Evolutionary conservation across 495 filamentous ascomycete species (phyloP), one percentile per base, ranked within the genome.

Genomic region (Cryomyces minteri): DNA sequence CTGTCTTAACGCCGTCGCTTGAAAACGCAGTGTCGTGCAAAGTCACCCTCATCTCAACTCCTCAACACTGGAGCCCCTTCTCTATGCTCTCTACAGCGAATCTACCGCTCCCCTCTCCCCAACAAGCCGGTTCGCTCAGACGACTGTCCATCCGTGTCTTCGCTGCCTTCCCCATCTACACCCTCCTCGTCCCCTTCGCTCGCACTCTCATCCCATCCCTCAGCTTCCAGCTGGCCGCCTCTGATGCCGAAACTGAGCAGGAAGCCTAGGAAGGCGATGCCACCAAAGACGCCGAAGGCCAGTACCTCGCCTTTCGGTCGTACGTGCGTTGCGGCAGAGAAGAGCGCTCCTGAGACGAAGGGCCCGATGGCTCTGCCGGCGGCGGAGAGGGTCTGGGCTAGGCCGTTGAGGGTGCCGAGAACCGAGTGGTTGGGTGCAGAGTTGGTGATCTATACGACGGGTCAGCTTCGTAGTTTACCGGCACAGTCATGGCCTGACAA

Each of bases 301-400:
- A 94, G 60, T 5, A 71, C 75, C 63, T 94, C 88, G n/a, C 88
- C 88, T 52, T 84, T 88, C 1, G 77, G 79, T 11, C 69, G 60
- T 32, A 93, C 67, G 29, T 71, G 65, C 0, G 74, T 76, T 0
- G 80, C 74, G 0, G 83, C 60, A 0, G 84, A 79, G 58, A 92
- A 96, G 0, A 98, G 63, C 3, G 76, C 74, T 1, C 90, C 90
- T 0, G 84, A 84, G 4, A 94, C 62, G 57, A 96, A 87, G 0
- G 90, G 90, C 0, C 90, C 92, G 0, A 83, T 70, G 31, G 88
- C 84, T 41, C 90, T 76, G 25, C 90, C 90, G 1, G 82, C 88
- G 0, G 92, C 90, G 6, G 85, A 90, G 3, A 98, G 74, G 0
- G 86, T 92, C 61, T 98, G 90, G 4, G 90, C 90, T 14, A 98